These are phyloP conservation scores for Boletellus ananiceps DNA, from an alignment of 768 basidiomycete genomes.

Conservation along the genomic window DNA sequence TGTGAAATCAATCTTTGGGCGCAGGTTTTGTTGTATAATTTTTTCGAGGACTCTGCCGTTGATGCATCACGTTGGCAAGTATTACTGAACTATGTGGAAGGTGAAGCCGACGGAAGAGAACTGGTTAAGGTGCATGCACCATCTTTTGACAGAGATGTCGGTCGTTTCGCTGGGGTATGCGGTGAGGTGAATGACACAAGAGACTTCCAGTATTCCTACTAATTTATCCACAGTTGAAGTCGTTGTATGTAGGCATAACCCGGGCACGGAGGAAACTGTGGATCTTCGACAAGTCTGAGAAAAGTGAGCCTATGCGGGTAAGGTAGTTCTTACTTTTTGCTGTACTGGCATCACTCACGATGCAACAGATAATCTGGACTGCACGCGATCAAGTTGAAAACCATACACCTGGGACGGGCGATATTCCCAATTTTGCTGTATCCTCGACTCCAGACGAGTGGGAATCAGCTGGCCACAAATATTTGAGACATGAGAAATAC, in stretches of 20 bases:
- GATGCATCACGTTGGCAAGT: constrained; percentile 56
- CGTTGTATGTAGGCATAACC: constrained; percentile 67
- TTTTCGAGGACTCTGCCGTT: constrained; percentile 61
- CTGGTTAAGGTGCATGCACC: constrained; percentile 33
- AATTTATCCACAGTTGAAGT: constrained; percentile 47
- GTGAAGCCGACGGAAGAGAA: constrained; percentile 11
- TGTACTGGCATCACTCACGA: not conserved
- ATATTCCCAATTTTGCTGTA: constrained; percentile 51
- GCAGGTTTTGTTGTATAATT: constrained; percentile 70
- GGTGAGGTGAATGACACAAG: constrained; percentile 42
- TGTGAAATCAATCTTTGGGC: not conserved
- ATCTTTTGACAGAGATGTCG: constrained; percentile 39
- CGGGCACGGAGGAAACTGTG: constrained; percentile 65
- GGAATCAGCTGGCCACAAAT: constrained; percentile 34
- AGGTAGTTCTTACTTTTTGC: not conserved
- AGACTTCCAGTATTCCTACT: not conserved
- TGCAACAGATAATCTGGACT: constrained; percentile 48
- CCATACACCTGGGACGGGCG: constrained; percentile 40
- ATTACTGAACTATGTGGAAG: constrained; percentile 41
- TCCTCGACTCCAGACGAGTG: constrained; percentile 49
- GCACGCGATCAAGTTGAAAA: constrained; percentile 42
- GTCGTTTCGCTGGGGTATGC: constrained; percentile 52
- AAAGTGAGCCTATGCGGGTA: constrained; percentile 56
- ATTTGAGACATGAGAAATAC: constrained; percentile 41
- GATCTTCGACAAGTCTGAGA: constrained; percentile 60